These are phyloP conservation scores for Elaphomyces granulatus DNA, from an alignment of 495 filamentous ascomycete species.

Conservation along the genomic window DNA sequence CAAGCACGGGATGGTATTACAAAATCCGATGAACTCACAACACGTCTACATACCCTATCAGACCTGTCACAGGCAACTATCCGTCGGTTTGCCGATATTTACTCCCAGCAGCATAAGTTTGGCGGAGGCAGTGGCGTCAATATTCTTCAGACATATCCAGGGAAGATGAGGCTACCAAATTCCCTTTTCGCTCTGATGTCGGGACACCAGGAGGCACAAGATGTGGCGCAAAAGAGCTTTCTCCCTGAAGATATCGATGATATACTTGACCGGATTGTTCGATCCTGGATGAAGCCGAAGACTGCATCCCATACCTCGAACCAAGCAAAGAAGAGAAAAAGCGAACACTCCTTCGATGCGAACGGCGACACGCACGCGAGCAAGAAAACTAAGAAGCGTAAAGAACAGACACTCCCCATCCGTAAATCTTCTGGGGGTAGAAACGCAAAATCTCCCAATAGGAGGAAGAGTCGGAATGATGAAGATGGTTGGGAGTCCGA, in stretches of 20 bases:
- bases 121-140: constrained; percentile 52
- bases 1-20: constrained; percentile 68
- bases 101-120: constrained; percentile 35
- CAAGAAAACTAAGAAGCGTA: constrained; percentile 30
- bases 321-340: constrained; percentile 34
- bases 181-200: constrained; percentile 61
- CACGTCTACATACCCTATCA: constrained; percentile 63
- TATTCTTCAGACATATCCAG: constrained; percentile 64
- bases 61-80: constrained; percentile 78
- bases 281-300: constrained; percentile 27
- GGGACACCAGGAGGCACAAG: constrained; percentile 64
- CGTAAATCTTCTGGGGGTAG: constrained; percentile 19
- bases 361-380: constrained; percentile 15
- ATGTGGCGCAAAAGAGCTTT: constrained; percentile 70
- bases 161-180: constrained; percentile 63
- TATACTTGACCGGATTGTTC: constrained; percentile 51
- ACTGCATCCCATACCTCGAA: constrained; percentile 16
- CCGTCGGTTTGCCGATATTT: constrained; percentile 56
- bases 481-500: constrained; percentile 34
- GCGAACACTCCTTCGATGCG: constrained; percentile 19
- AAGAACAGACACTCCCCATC: constrained; percentile 20
- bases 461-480: constrained; percentile 22
- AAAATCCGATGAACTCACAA: constrained; percentile 36
- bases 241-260: constrained; percentile 74
- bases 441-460: constrained; percentile 29